Base-by-base conservation (phyloP, 2,329 filamentous ascomycete species). In the Boeremia exigua region DNA sequence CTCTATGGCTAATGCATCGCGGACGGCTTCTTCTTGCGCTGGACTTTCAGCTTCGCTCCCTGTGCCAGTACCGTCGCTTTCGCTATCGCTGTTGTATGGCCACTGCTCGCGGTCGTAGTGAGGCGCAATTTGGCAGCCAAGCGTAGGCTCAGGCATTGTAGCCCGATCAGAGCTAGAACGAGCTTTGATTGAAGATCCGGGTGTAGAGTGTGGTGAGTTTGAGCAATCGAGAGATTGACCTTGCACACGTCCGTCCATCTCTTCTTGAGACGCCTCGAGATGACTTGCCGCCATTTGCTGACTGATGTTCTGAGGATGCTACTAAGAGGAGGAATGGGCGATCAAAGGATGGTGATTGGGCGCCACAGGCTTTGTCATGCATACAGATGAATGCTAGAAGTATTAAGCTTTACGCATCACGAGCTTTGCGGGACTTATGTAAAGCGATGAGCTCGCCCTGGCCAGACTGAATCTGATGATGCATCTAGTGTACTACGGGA, bases 111-210 rank as follows among this genome's bases (percentile, higher is more conserved):
- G 52, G 3, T 66, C 45, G 43, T 70, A 71, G 12, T 65, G 45
- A 0, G 67, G 68, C 11, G 68, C 67, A 5, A 71, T 71, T 36
- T 71, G 67, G 50, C 63, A 68, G 7, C 68, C 68, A 42, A 69
- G 55, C 1, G 58, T 56, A 3, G 66, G 60, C 2, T 47, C 39
- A 8, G 58, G 39, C 66, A 68, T 69, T 7, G 51, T 57, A 15
- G 15, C 11, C 28, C 44, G 25, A 6, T n/a, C 10, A 6, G 14
- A 8, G 6, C 10, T 12, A 37, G 45, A 37, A 14, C 32, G 40
- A 36, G n/a, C 39, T 46, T 32, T 54, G 14, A 25, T 50, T 8
- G 47, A 58, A 2, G 45, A 49, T 25, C 28, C 17, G 29, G 19
- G 11, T 15, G 44, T 44, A 6, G 29, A 12, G 17, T 32, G 29